Base-by-base conservation (phyloP, 805 yeast species). In the Hermanozyma aechmeae region DNA sequence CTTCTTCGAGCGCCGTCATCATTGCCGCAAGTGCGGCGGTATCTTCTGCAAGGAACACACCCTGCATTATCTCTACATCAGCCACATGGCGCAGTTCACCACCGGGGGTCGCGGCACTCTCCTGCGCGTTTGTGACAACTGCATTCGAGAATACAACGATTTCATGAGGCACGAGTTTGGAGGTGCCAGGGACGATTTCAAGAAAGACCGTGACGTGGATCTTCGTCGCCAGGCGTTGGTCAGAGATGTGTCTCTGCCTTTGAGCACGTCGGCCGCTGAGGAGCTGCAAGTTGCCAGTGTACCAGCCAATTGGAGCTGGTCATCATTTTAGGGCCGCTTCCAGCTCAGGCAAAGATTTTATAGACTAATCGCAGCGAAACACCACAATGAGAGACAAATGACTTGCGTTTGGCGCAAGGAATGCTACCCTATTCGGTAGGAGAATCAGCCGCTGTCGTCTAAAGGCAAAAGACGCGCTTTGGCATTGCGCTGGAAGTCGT, bases 11-110 rank as follows among this genome's bases (percentile, higher is more conserved):
- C 71, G 87, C 43, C 68, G 77, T 38, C 94, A 82, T 48, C 94
- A 82, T 58, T 82, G 94, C 50, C 70, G 94, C 30, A 77, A 78
- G 48, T 82, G 94, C 52, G 94, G 94, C 21, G 84, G 80, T 23
- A 71, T 82, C 13, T 82, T 73, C 45, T 82, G 94, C 51, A 72
- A 74, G 19, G 73, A 69, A 35, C 87, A 83, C 51, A 66, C 77
- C 4, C 58, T 68, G 6, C 77, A 73, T 43, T 60, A 60, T 58
- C 50, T 72, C 38, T 64, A 75, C 55, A 61, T 73, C 46, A 61
- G 76, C 48, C 58, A 67, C 44, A 50, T 71, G 53, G 73, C 92
- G 20, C 73, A 73, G 39, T 76, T 75, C 39, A 68, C 76, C 42
- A 72, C 79, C 31, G 84, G 79, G 13, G 76, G 81, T 5, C 57